Conservation (phyloP, 2,329 filamentous ascomycete species). For the Cordyceps farinosa region DNA sequence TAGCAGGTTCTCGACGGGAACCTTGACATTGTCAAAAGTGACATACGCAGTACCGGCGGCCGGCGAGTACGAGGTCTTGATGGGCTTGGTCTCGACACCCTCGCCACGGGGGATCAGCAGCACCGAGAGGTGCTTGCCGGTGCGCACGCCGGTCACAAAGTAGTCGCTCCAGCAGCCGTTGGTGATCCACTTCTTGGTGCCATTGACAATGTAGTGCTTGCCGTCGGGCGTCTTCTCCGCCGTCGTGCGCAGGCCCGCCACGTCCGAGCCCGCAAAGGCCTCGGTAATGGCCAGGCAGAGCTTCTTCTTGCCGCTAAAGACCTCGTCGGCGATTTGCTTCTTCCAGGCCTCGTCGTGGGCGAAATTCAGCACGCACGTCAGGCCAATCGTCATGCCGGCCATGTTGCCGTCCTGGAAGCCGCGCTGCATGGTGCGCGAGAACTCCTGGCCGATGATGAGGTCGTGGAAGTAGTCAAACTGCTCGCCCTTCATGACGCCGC, state of each 20-base stretch:
- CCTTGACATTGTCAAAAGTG: constrained; percentile 83
- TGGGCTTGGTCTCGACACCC: constrained; percentile 70
- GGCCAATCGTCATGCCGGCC: constrained; percentile 78
- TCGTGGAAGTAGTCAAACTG: constrained; percentile 90
- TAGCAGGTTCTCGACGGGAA: constrained; percentile 72
- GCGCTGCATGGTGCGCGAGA: constrained; percentile 65
- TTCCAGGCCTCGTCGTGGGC: constrained; percentile 64
- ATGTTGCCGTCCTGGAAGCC: constrained; percentile 87
- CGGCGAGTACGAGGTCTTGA: constrained; percentile 79
- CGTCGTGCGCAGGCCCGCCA: constrained; percentile 74
- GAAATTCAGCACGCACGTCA: constrained; percentile 79
- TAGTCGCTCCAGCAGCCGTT: constrained; percentile 79
- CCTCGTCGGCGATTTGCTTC: constrained; percentile 65
- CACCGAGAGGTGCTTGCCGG: constrained; percentile 74
- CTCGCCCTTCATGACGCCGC: constrained; percentile 68
- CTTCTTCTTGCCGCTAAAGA: constrained; percentile 78
- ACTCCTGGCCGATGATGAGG: constrained; percentile 70
- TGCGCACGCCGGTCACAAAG: constrained; percentile 77
- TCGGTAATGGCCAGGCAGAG: constrained; percentile 86
- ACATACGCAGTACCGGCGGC: constrained; percentile 75
- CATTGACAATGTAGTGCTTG: constrained; percentile 67
- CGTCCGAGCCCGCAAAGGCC: constrained; percentile 78
- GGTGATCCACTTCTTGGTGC: constrained; percentile 83
- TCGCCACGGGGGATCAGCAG: constrained; percentile 71
- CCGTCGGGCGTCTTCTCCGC: constrained; percentile 73